Evolutionary conservation across 768 basidiomycete species (phyloP).

Genomic region (Leucocoprinus birnbaumii): DNA sequence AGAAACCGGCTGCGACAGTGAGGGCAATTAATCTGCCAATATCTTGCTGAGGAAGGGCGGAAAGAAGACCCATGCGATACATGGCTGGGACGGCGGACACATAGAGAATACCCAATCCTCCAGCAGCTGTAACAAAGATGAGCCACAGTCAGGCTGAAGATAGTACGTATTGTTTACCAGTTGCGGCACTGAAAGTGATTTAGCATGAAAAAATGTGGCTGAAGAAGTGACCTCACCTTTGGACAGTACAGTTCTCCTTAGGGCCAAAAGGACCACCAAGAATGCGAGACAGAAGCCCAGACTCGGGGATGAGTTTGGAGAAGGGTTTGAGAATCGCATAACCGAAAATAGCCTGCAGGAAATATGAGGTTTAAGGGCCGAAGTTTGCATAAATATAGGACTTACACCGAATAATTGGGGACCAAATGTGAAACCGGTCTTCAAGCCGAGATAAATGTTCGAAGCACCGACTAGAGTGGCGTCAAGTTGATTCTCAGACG

Average conservation of each 20-base stretch:
- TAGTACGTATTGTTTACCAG: conserved; percentile 27
- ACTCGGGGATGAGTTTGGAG: conserved; percentile 44
- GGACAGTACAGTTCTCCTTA: conserved; percentile 66
- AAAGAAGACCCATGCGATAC: conserved; percentile 50
- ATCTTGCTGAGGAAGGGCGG: conserved; percentile 43
- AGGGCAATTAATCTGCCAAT: conserved; percentile 55
- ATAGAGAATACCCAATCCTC: conserved; percentile 57
- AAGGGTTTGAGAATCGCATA: conserved; percentile 60
- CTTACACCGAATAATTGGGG: conserved; percentile 57
- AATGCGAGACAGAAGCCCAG: conserved; percentile 38
- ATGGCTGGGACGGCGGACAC: conserved; percentile 60
- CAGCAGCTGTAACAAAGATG: conserved; percentile 35
- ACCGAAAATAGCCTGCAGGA: conserved; percentile 48
- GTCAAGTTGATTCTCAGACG: background rate
- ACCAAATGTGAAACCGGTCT: conserved; percentile 68
- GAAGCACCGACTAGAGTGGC: conserved; percentile 44
- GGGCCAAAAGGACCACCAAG: conserved; percentile 60
- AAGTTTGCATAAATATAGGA: background rate
- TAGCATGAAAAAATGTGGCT: background rate
- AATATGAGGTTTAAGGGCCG: background rate
- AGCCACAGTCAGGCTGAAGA: conserved; percentile 10
- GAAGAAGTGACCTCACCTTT: conserved; percentile 31
- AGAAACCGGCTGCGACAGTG: conserved; percentile 52
- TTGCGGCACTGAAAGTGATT: conserved; percentile 38
- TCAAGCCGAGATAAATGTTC: conserved; percentile 66